These are phyloP conservation scores for Hibiscus syriacus DNA, from an alignment of 345 rosid genomes.

Conservation along the genomic window DNA sequence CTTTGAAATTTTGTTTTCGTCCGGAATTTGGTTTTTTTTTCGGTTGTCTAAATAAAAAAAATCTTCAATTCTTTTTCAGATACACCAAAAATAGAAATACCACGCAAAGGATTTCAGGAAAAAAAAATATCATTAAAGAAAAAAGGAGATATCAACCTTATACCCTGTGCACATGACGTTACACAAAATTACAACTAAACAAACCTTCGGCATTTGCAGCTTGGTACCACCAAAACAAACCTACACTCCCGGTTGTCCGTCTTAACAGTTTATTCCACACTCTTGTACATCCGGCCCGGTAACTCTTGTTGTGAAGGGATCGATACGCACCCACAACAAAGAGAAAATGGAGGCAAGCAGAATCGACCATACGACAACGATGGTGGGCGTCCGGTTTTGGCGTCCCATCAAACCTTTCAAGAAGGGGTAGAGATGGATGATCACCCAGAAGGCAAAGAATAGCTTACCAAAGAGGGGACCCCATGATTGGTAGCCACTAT, in stretches of 20 bases:
- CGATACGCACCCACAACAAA: slow-evolving; percentile 79
- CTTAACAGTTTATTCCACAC: slow-evolving; percentile 89
- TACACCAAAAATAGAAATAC: too few relatives aligned
- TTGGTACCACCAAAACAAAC: neutral
- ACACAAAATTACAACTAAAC: neutral
- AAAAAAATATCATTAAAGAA: slow-evolving; percentile 1
- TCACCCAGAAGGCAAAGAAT: slow-evolving; percentile 95
- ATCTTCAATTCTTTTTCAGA: too few relatives aligned
- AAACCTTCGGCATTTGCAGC: slow-evolving; percentile 1
- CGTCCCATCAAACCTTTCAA: slow-evolving; percentile 95
- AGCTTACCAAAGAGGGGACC: slow-evolving; percentile 94
- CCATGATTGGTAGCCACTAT: slow-evolving; percentile 91
- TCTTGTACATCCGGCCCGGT: slow-evolving; percentile 63
- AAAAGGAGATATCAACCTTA: slow-evolving; percentile 8
- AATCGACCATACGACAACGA: slow-evolving; percentile 87
- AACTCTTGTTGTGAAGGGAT: slow-evolving; percentile 81
- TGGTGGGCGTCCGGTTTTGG: slow-evolving; percentile 93
- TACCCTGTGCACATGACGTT: slow-evolving; percentile 18
- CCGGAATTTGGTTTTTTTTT: too few relatives aligned
- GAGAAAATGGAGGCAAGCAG: slow-evolving; percentile 92
- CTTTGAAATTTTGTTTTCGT: too few relatives aligned
- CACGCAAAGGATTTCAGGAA: too few relatives aligned
- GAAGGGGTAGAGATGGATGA: slow-evolving; percentile 89
- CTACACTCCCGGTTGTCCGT: neutral
- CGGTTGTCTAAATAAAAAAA: too few relatives aligned